phyloP scores from a whole-genome alignment of 768 basidiomycete species.

The Mrakia gelida region DNA sequence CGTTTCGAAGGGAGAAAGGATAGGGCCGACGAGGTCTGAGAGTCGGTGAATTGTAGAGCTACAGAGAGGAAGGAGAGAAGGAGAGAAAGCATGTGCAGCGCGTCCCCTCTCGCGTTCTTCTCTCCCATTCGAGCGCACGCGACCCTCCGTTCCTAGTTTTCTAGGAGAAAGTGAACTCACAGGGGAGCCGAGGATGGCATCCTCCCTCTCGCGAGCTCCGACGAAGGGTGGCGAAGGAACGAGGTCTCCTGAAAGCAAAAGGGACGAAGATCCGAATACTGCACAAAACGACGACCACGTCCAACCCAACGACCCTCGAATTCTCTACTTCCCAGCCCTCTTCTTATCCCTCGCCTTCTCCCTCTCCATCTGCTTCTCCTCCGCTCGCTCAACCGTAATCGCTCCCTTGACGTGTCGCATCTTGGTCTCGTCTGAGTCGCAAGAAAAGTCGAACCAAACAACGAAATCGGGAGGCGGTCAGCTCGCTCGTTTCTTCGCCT shows the following conservation, averaged over 20 bases:
- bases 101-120: background rate
- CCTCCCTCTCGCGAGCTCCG: no score
- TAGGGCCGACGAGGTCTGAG: background rate
- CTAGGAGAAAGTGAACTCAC: background rate
- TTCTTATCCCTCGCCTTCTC: conserved; percentile 72
- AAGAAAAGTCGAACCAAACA: background rate
- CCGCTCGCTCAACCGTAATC: conserved; percentile 78
- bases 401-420: conserved; percentile 40
- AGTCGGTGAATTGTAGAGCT: background rate
- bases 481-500: background rate
- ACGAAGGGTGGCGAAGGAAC: no score
- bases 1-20: background rate
- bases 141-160: background rate
- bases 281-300: background rate
- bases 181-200: no score
- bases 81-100: background rate
- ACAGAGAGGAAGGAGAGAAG: background rate
- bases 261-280: background rate
- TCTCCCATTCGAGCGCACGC: no score
- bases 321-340: conserved; percentile 57
- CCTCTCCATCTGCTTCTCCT: conserved; percentile 87
- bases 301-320: no score
- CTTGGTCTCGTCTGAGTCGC: conserved; percentile 54
- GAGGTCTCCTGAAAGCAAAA: background rate
- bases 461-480: background rate